Evolutionary conservation across 2,329 filamentous ascomycete genomes (phyloP), one percentile per base, ranked within the genome.

Genomic region (Xylaria sp.): DNA sequence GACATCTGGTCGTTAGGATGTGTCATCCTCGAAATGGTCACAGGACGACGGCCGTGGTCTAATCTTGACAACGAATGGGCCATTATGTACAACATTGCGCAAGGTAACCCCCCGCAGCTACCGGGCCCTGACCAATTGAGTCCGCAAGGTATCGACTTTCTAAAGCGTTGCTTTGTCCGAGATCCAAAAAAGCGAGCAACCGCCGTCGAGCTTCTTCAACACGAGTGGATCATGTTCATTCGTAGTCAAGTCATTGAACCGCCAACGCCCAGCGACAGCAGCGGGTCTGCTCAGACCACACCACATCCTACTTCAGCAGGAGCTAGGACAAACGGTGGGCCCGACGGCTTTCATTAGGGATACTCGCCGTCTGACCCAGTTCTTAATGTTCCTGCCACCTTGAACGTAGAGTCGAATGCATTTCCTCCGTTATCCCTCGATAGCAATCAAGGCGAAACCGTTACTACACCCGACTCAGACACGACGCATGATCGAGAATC

Each of bases 31-130:
- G 96, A 99, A 81, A 98, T 99, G 95, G 94, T 94, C 3, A 99
- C 96, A 0, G 96, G 96, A 23, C 89, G 94, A 71, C 90, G 95
- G 18, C 96, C 96, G 1, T 99, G 96, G 96, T 94, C 94, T 32
- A 94, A 91, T 73, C 89, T 98, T 56, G 96, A 99, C 83, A 99
- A 99, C 79, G 96, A 99, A 81, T 99, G 94, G 94, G 96, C 96
- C 51, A 98, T 99, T 83, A 99, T 99, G 96, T 99, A 98, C 87
- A 98, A 98, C 84, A 99, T 99, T 77, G 96, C 96, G 1, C 95
- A 97, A 79, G 96, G 96, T 73, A 97, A 98, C 76, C 92, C 94
- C 58, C 96, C 96, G 6, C 91, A 94, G 78, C 86, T 98, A 65
- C 96, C 96, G 1, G 86, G 89, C 0, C 80, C 85, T 0, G 95